Conservation (phyloP, 2,329 filamentous ascomycete genomes). For the Stemphylium beticola region DNA sequence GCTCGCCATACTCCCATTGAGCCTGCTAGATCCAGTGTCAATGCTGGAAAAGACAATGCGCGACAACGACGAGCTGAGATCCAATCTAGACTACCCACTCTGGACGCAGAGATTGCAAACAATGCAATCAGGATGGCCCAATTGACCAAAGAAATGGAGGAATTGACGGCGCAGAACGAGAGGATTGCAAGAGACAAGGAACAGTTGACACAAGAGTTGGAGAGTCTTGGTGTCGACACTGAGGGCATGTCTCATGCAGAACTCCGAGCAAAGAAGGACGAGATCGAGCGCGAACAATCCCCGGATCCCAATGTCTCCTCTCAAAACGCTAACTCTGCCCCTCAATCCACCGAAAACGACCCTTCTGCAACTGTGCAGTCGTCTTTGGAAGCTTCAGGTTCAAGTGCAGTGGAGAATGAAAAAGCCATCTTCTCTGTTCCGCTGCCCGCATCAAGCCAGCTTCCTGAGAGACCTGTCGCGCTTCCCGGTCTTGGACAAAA, state of each 20-base stretch:
- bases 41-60: slow-evolving; percentile 16
- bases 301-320: slow-evolving; percentile 8
- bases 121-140: slow-evolving; percentile 49
- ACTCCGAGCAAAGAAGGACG: slow-evolving; percentile 51
- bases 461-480: neutral
- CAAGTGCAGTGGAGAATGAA: neutral
- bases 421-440: neutral
- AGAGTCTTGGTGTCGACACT: slow-evolving; percentile 56
- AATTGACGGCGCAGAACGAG: slow-evolving; percentile 47
- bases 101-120: slow-evolving; percentile 54
- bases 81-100: slow-evolving; percentile 54
- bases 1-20: neutral
- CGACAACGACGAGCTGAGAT: slow-evolving; percentile 55
- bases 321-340: neutral
- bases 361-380: neutral
- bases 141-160: slow-evolving; percentile 54
- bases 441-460: neutral
- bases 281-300: slow-evolving; percentile 41
- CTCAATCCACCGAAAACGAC: neutral
- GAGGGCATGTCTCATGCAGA: slow-evolving; percentile 54
- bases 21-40: neutral
- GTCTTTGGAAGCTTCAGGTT: neutral
- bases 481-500: slow-evolving; percentile 25
- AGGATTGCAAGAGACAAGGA: slow-evolving; percentile 51
- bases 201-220: slow-evolving; percentile 57